Evolutionary conservation across 139 green algal species (phyloP).

Genomic region (Tetradesmus lagerheimii): DNA sequence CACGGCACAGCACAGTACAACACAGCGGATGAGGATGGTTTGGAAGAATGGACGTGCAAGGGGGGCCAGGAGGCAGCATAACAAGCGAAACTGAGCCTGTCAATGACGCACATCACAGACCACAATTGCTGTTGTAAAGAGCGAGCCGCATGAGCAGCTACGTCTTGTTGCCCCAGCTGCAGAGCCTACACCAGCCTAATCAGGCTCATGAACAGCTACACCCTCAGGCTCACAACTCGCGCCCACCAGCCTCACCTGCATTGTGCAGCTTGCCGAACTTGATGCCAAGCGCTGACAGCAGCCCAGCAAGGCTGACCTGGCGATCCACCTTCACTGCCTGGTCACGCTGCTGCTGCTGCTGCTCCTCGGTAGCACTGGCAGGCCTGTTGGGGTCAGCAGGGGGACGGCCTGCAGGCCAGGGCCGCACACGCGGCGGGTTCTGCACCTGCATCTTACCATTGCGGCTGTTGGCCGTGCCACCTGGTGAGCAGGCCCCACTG

Average conservation of each 20-base stretch:
- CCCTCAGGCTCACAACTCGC: no score
- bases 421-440: conserved; percentile 5
- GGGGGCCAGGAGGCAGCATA: no score
- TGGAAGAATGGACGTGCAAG: no score
- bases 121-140: no score
- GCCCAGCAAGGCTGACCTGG: conserved; percentile 17
- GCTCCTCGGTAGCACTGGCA: not conserved
- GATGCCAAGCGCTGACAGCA: conserved; percentile 32
- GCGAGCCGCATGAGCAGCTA: no score
- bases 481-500: not conserved
- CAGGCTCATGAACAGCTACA: no score
- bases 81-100: no score
- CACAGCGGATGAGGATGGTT: no score
- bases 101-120: no score
- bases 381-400: not conserved
- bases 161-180: no score
- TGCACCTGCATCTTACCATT: conserved; percentile 10
- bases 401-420: conserved; percentile 28
- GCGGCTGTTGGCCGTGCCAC: not conserved
- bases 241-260: conserved; percentile 20
- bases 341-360: not conserved
- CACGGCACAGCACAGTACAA: not conserved
- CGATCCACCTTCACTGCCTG: conserved; percentile 9
- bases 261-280: conserved; percentile 36
- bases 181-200: no score